phyloP scores from a whole-genome alignment of 2,329 filamentous ascomycete genomes.

The Hymenoscyphus linearis region DNA sequence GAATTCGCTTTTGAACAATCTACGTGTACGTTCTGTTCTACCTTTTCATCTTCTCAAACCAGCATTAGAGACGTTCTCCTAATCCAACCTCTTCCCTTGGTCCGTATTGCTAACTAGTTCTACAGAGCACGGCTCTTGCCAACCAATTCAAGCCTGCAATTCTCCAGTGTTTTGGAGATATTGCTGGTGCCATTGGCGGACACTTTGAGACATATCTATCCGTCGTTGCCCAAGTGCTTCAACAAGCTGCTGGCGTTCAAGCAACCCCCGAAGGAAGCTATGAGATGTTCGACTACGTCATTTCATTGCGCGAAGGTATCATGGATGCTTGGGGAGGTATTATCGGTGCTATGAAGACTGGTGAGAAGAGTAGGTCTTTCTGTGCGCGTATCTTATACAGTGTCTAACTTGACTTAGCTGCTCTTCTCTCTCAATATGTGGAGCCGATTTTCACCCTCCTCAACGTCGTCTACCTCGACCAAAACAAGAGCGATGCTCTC shows the following conservation, averaged over 20 bases:
- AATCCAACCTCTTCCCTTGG: not conserved
- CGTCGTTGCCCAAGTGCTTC: constrained; percentile 87
- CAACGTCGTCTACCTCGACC: constrained; percentile 71
- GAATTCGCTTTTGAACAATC: constrained; percentile 92
- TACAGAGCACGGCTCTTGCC: constrained; percentile 72
- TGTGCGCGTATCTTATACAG: not conserved
- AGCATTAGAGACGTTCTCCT: not conserved
- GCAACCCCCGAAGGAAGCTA: constrained; percentile 75
- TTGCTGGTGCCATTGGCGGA: constrained; percentile 87
- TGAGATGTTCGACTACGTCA: constrained; percentile 95
- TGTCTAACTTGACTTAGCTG: constrained; percentile 45
- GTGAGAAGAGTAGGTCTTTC: constrained; percentile 60
- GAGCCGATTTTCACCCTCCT: constrained; percentile 84
- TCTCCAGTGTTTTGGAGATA: constrained; percentile 95
- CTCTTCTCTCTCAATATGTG: constrained; percentile 70
- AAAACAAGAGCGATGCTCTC: constrained; percentile 84
- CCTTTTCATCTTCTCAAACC: not conserved
- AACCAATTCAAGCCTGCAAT: constrained; percentile 99
- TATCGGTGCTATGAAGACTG: constrained; percentile 86
- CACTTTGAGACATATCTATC: constrained; percentile 90
- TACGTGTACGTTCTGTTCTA: constrained; percentile 56
- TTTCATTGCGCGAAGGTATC: constrained; percentile 91
- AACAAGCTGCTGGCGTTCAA: constrained; percentile 83
- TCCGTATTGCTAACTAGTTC: constrained; percentile 30
- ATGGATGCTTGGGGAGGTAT: constrained; percentile 99